These are phyloP conservation scores for Grigorovia transvaalensis DNA, from an alignment of 805 yeast species.

Conservation along the genomic window DNA sequence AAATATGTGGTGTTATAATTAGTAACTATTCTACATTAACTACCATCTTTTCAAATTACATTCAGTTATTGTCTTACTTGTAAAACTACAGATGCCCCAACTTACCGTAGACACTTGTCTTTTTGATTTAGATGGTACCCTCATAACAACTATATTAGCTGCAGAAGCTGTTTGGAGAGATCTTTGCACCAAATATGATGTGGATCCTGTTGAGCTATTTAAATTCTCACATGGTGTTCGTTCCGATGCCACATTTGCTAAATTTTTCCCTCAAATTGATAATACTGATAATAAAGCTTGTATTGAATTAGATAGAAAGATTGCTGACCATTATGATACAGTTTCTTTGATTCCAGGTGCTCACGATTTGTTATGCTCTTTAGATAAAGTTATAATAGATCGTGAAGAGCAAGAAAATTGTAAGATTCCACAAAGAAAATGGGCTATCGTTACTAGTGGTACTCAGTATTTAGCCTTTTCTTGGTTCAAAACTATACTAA, in stretches of 20 bases:
- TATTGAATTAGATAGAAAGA: slow-evolving; percentile 48
- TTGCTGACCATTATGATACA: slow-evolving; percentile 51
- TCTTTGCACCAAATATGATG: slow-evolving; percentile 44
- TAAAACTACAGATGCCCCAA: neutral
- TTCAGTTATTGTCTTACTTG: no score
- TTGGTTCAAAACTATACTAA: slow-evolving; percentile 50
- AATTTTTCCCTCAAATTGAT: slow-evolving; percentile 60
- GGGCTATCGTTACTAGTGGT: slow-evolving; percentile 82
- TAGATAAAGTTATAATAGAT: slow-evolving; percentile 30
- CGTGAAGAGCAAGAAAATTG: neutral
- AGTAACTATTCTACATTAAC: no score
- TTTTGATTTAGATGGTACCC: slow-evolving; percentile 76
- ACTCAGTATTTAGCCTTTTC: slow-evolving; percentile 58
- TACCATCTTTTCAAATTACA: no score
- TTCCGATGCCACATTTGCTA: slow-evolving; percentile 56
- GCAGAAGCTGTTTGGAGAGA: slow-evolving; percentile 68
- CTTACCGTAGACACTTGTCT: slow-evolving; percentile 25
- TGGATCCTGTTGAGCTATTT: slow-evolving; percentile 53
- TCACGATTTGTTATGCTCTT: slow-evolving; percentile 40
- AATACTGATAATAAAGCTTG: slow-evolving; percentile 39
- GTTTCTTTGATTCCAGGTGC: slow-evolving; percentile 68
- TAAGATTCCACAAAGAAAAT: slow-evolving; percentile 33
- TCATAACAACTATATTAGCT: slow-evolving; percentile 65
- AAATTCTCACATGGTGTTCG: slow-evolving; percentile 67
- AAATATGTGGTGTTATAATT: no score